Percentiles rank a stretch among this genome's conserved stretches.
Conservation (phyloP, 192 early-diverging fungal species). For the Coemansia erecta region DNA sequence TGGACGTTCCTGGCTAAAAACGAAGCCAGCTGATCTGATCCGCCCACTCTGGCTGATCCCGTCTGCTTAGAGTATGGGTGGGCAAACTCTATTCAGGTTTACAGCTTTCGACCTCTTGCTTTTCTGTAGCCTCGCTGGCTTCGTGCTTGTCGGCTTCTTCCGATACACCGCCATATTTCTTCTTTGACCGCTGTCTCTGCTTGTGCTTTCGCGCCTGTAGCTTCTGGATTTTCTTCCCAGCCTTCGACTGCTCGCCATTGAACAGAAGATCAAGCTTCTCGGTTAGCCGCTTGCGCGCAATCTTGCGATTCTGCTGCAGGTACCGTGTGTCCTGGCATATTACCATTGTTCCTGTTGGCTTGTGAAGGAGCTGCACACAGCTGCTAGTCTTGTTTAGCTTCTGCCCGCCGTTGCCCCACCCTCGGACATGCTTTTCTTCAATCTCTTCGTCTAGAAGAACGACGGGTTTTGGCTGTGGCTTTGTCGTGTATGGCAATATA, state of each 20-base stretch:
- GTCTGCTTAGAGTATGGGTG: too few relatives aligned
- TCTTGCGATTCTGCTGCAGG: conserved; percentile 67
- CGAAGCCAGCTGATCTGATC: too few relatives aligned
- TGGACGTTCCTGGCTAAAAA: too few relatives aligned
- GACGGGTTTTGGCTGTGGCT: conserved; percentile 22
- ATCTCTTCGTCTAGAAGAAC: conserved; percentile 65
- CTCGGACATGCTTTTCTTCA: conserved; percentile 73
- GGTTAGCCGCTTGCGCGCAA: conserved; percentile 62
- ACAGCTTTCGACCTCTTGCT: too few relatives aligned
- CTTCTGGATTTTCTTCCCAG: conserved; percentile 60
- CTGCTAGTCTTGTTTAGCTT: conserved; percentile 77
- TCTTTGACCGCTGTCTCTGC: conserved; percentile 55
- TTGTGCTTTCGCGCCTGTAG: conserved; percentile 59
- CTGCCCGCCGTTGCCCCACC: conserved; percentile 77
- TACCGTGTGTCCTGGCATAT: conserved; percentile 75
- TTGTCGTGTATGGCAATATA: not conserved
- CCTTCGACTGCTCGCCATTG: conserved; percentile 65
- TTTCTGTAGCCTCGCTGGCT: not conserved
- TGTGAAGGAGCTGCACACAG: conserved; percentile 71
- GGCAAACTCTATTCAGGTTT: too few relatives aligned
- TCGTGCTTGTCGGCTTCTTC: not conserved
- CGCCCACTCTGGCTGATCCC: too few relatives aligned
- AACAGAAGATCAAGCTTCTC: conserved; percentile 67
- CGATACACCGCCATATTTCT: conserved; percentile 52
- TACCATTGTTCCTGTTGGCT: conserved; percentile 62